Percentiles rank a stretch among this genome's conserved stretches.
Evolutionary conservation across 225 moss, liverwort and hornwort species (phyloP).

Genomic region (Bryoerythrophyllum caledonicum): DNA sequence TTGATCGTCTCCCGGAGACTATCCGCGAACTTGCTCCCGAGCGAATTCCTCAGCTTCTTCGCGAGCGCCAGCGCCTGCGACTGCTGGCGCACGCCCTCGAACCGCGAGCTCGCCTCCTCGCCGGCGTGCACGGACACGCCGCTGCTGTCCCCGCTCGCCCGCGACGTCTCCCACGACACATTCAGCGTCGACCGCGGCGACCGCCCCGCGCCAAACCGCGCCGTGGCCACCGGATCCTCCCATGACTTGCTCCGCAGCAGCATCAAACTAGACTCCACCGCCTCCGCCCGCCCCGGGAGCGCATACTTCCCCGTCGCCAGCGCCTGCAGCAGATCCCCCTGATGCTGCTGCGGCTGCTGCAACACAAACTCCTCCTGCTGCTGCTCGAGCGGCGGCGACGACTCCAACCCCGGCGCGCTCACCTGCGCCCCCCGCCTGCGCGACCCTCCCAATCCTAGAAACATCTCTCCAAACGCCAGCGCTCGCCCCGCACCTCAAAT

Average conservation of each 20-base stretch:
- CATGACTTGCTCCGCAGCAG: slow-evolving; percentile 10
- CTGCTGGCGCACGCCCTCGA: slow-evolving; percentile 26
- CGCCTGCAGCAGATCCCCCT: slow-evolving; percentile 38
- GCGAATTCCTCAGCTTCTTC: slow-evolving; percentile 40
- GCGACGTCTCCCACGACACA: slow-evolving; percentile 19
- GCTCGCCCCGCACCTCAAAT: no score
- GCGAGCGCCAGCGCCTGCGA: slow-evolving; percentile 36
- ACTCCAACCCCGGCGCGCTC: not conserved
- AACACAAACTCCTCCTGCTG: slow-evolving; percentile 18
- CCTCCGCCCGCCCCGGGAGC: not conserved
- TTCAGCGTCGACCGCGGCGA: slow-evolving; percentile 29
- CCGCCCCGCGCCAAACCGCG: not conserved
- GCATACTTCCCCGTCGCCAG: slow-evolving; percentile 49
- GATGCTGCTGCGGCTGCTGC: not conserved
- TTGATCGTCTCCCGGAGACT: slow-evolving; percentile 44
- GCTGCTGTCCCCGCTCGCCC: slow-evolving; percentile 33
- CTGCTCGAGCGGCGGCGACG: not conserved
- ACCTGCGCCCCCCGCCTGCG: slow-evolving; percentile 35
- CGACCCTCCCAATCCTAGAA: slow-evolving; percentile 47
- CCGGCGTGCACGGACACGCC: slow-evolving; percentile 13
- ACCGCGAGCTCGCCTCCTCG: slow-evolving; percentile 37
- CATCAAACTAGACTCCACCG: not conserved
- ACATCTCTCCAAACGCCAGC: slow-evolving; percentile 26
- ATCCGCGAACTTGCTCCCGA: slow-evolving; percentile 51
- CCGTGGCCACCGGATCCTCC: slow-evolving; percentile 15